Base-by-base conservation (phyloP, 768 basidiomycete species). In the Dendrothele bispora region DNA sequence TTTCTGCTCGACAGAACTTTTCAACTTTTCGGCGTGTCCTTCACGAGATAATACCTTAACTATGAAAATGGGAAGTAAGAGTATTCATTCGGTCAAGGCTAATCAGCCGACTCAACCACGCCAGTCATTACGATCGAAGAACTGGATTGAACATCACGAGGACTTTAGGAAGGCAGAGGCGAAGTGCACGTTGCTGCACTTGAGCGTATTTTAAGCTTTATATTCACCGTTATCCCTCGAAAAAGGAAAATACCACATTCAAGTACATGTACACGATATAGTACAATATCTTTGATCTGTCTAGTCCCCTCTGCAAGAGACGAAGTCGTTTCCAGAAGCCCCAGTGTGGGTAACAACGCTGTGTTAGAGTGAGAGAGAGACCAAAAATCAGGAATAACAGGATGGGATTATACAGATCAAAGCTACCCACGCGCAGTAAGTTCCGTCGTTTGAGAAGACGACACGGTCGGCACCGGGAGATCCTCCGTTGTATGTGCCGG, bases 381-480 rank as follows among this genome's bases (percentile, higher is more conserved):
- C 30, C 18, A 35, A 14, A 3, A 32, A 7, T 30, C 25, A 15
- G n/a, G 10, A 25, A 17, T 20, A 29, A 7, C 35, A 38, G 12
- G n/a, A 27, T 20, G 5, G 17, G 14, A 14, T 22, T 12, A 20
- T 18, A 49, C 4, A n/a, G n/a, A n/a, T n/a, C n/a, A n/a, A n/a
- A n/a, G n/a, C n/a, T 34, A 53, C 59, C 21, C 27, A 60, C 59
- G 59, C 59, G 59, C 59, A 60, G 47, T 60, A 60, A 12, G 55
- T 60, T 11, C 59, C 59, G 7, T 44, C 53, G 5, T 48, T 34
- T 41, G 55, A 55, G 53, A 60, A 60, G 11, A 60, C 39, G 26
- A 60, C 52, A 25, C 59, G 59, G 39, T 60, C 59, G 22, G 59
- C 59, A n/a, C 59, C 59, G 26, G 59, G 59, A 7, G 54, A 55